Evolutionary conservation across 2,329 filamentous ascomycete species (phyloP), one percentile per base, ranked within the genome.

Genomic region (Aspergillus quadricinctus): DNA sequence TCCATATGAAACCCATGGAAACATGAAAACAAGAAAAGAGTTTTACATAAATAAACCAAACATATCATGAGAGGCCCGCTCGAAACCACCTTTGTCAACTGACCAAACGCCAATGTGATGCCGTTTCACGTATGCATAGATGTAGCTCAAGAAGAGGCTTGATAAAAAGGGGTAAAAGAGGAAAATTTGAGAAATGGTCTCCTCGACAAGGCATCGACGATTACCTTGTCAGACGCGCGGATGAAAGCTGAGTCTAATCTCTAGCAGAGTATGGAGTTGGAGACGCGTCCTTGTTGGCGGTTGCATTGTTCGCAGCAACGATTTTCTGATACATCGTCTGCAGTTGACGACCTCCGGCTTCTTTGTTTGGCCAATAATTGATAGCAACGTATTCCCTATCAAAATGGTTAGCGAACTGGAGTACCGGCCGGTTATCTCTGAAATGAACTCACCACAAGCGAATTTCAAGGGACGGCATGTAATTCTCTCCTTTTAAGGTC

Each of bases 341-440:
- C 25, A 75, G 65, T 59, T 73, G 70, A 19, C 63, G 53, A 28
- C 71, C 71, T 54, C 66, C 69, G 31, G 67, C 69, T 6, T 77
- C 75, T 61, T 77, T 76, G 63, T 78, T 78, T 17, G 77, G 75
- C 76, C 77, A 79, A 59, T 78, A 77, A 25, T 73, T 72, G 21
- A 69, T 64, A 19, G 74, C 73, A 49, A 77, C 76, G 59, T 76
- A 77, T 54, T 75, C 72, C 77, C 77, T 79, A 35, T 37, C 48
- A 41, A 54, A 46, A 17, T 56, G 21, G 61, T 76, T 58, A 74
- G 66, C 43, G 25, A 49, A 28, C 40, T n/a, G 7, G 28, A 4
- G 54, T 19, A 3, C 17, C 23, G 19, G 27, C 28, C 31, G 46
- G 48, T 7, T 45, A 40, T 45, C 14, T 48, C 29, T 25, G 23